phyloP scores from a whole-genome alignment of 371 early-diverging fungal species.

The Fennellomyces sp. region DNA sequence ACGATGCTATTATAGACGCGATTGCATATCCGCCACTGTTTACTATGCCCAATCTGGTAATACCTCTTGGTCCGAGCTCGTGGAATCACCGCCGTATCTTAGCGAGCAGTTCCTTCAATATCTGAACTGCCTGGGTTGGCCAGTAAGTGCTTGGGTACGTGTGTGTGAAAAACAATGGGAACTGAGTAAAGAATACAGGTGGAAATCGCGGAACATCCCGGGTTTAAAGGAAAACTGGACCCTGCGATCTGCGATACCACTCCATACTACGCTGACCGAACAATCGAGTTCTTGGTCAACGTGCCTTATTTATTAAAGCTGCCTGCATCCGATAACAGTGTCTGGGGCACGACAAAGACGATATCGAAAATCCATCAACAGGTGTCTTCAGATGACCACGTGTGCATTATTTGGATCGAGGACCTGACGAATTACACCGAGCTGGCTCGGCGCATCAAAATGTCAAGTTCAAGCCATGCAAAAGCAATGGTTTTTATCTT shows the following conservation, averaged over 20 bases:
- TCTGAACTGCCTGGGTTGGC: slow-evolving; percentile 73
- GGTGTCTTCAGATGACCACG: slow-evolving; percentile 57
- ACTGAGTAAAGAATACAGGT: slow-evolving; percentile 35
- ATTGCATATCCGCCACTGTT: slow-evolving; percentile 69
- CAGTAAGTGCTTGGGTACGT: slow-evolving; percentile 44
- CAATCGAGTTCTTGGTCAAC: slow-evolving; percentile 73
- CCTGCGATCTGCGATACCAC: slow-evolving; percentile 57
- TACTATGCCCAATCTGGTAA: slow-evolving; percentile 64
- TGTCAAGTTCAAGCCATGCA: slow-evolving; percentile 16
- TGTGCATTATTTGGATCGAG: slow-evolving; percentile 71
- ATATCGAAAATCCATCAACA: slow-evolving; percentile 37
- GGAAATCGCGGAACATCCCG: slow-evolving; percentile 56
- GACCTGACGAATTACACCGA: slow-evolving; percentile 41
- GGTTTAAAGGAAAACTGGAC: slow-evolving; percentile 68
- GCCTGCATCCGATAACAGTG: slow-evolving; percentile 12
- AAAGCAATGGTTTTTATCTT: slow-evolving; percentile 58
- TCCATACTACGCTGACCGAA: slow-evolving; percentile 75
- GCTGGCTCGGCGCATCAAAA: slow-evolving; percentile 38
- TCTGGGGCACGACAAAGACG: slow-evolving; percentile 16
- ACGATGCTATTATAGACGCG: slow-evolving; percentile 52
- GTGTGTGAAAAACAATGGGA: no score
- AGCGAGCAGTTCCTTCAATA: slow-evolving; percentile 71
- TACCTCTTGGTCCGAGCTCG: slow-evolving; percentile 53
- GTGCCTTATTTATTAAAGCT: slow-evolving; percentile 61
- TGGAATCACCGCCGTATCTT: slow-evolving; percentile 51